Base-by-base conservation (phyloP, 176 grass and related monocot genomes). In the Zizania latifolia region DNA sequence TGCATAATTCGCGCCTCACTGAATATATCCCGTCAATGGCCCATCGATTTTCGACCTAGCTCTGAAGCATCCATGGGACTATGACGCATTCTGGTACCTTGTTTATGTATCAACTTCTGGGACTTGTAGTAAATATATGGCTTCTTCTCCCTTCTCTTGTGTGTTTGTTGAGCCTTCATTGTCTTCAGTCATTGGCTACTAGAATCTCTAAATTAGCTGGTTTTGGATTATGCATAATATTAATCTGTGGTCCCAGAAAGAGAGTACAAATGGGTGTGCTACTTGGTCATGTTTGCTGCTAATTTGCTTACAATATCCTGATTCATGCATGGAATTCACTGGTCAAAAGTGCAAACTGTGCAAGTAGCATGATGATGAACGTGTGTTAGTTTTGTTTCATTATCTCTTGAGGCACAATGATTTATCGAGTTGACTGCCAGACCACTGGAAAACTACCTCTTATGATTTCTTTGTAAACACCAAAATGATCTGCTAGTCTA, bases 311-410 rank as follows among this genome's bases (percentile, higher is more conserved):
- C 16, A 21, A 16, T 66, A 57, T 57, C 23, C 23, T n/a, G n/a
- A n/a, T n/a, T n/a, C n/a, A n/a, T 10, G 5, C 67, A 35, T 34
- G 68, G 9, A 63, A 14, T 24, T 51, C 22, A 22, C 16, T 10
- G 58, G 58, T 81, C 79, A 73, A 55, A 81, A 55, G 69, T 64
- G 32, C 16, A 37, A 37, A 53, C 19, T 53, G 19, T 8, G n/a
- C 13, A 17, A 17, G 14, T 17, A 44, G 15, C 23, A 28, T 8
- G 65, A 29, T 29, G 6, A 29, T 29, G 37, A 22, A 68, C 8
- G 15, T 81, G 28, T 27, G 35, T 35, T 45, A 11, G 37, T 27
- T 34, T 70, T 44, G 26, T 30, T 53, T 22, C 27, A 78, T 11
- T n/a, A 57, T 43, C 14, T 39, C 3, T 28, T 10, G n/a, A 11